Evolutionary conservation across 1,139 yeast genomes (phyloP), one percentile per base, ranked within the genome.

Genomic region (Sugiyamaella sp.): DNA sequence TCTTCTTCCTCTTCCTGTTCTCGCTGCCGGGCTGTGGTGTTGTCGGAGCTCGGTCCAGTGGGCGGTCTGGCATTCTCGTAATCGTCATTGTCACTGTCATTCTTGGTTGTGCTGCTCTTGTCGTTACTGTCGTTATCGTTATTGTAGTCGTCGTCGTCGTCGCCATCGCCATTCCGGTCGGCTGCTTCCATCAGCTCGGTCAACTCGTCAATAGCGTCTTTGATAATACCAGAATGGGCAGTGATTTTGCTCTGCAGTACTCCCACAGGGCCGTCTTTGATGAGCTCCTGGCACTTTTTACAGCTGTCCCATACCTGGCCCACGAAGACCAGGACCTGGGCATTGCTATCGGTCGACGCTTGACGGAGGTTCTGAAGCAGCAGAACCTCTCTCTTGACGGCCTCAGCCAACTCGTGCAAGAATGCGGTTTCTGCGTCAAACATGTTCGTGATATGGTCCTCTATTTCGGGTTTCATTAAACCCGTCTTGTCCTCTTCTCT

Each of bases 291-390:
- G 20, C 33, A 27, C 16, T 27, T 42, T 16, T 40, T 42, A 41
- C 54, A 51, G 35, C 37, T 51, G 17, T 47, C 41, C 54, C 54
- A 51, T 21, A 51, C 51, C 21, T 42, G 33, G 6, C 54, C 54
- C 4, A 46, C 51, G 12, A 51, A 51, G 2, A 51, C 41, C 9
- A 51, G 39, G 17, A 51, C 46, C 20, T 29, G 29, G 14, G 54
- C 45, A 41, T 51, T 46, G 24, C 54, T 51, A n/a, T 42, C 33
- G 12, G 51, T 22, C 10, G 46, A 41, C 4, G 54, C 51, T 16
- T 25, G 43, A 12, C 54, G 25, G 4, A 38, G 41, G 20, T 46
- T 33, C 12, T 42, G 42, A 17, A 51, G 25, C 10, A 51, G 33
- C 46, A 57, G 19, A 49, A 57, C 14, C 53, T 55, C 29, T 38